Base-by-base conservation (phyloP, 176 grass and related monocot genomes). In the Secale cereale region DNA sequence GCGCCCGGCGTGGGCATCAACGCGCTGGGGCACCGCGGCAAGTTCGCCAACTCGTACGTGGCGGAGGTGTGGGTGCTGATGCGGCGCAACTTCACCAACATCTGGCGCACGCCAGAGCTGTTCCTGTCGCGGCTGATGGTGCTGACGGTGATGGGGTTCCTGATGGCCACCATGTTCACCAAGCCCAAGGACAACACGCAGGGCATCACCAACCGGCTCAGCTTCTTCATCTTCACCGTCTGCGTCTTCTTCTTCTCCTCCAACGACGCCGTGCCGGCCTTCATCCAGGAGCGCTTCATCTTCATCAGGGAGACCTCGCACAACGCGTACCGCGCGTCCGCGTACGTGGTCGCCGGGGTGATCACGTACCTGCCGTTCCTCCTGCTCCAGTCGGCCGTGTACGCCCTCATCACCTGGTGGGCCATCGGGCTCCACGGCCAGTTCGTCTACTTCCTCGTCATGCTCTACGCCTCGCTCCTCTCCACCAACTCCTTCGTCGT, bases 201-300 rank as follows among this genome's bases (percentile, higher is more conserved):
- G 84, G 91, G 91, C 1, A 48, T 87, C 54, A 89, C 87, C 22
- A 89, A 89, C 76, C 84, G 91, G 11, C 81, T 89, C 43, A 87
- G 91, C 81, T 92, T 92, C 87, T 92, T 85, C 87, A 87, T 92
- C 81, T 92, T 92, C 84, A 89, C 87, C 84, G 91, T 92, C 17
- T 92, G 91, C 87, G 80, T 89, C 64, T 87, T 89, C 87, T 87
- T 92, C 84, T 92, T 87, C 91, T 89, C 91, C 52, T 92, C 91
- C 84, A 92, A 89, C 76, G 87, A 89, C 63, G 91, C 87, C 57
- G 91, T 92, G 54, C 91, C 87, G 70, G 84, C 91, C 3, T 92
- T 92, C 84, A 92, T 92, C 84, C 87, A 89, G 87, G 84, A 89
- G 91, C 54, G 91, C 2, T 92, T 87, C 81, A 89, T 92, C 81